These are phyloP conservation scores for Pseudonitzschia multistriata DNA, from an alignment of 108 stramenopile genomes.

Conservation along the genomic window DNA sequence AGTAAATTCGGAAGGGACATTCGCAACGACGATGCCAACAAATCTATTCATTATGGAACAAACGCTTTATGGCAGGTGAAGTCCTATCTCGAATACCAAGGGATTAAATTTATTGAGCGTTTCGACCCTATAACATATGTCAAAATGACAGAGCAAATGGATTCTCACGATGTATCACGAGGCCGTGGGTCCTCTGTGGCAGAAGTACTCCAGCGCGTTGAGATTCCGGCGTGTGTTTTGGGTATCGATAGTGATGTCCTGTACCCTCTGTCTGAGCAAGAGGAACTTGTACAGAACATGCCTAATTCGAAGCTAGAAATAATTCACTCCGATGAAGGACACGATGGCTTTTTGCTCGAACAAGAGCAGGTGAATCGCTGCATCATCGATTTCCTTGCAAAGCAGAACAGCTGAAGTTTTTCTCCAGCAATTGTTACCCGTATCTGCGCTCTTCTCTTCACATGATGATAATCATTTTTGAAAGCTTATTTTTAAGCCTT, in stretches of 20 bases:
- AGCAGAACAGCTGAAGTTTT: neutral
- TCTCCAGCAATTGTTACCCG: neutral
- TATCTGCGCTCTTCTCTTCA: neutral
- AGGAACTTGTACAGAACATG: slow-evolving; percentile 66
- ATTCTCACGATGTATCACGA: slow-evolving; percentile 85
- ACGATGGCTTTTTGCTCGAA: slow-evolving; percentile 93
- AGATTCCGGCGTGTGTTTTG: slow-evolving; percentile 79
- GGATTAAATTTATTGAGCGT: slow-evolving; percentile 81
- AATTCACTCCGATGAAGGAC: slow-evolving; percentile 83
- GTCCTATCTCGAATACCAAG: slow-evolving; percentile 90
- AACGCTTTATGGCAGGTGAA: slow-evolving; percentile 82
- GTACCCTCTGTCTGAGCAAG: slow-evolving; percentile 86
- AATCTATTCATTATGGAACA: slow-evolving; percentile 49
- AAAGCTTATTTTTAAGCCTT: no score
- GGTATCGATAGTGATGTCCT: slow-evolving; percentile 91
- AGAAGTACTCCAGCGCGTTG: slow-evolving; percentile 57
- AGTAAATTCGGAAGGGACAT: slow-evolving; percentile 78
- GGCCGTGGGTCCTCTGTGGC: slow-evolving; percentile 54
- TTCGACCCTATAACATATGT: slow-evolving; percentile 94
- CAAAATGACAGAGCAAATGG: slow-evolving; percentile 92
- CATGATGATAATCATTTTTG: neutral
- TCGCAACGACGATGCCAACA: slow-evolving; percentile 26
- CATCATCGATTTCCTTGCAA: slow-evolving; percentile 69
- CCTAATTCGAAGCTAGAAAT: slow-evolving; percentile 71
- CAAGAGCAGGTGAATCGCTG: slow-evolving; percentile 86